These are phyloP conservation scores for Nakazawaea ishiwadae DNA, from an alignment of 805 yeast species.

Conservation along the genomic window DNA sequence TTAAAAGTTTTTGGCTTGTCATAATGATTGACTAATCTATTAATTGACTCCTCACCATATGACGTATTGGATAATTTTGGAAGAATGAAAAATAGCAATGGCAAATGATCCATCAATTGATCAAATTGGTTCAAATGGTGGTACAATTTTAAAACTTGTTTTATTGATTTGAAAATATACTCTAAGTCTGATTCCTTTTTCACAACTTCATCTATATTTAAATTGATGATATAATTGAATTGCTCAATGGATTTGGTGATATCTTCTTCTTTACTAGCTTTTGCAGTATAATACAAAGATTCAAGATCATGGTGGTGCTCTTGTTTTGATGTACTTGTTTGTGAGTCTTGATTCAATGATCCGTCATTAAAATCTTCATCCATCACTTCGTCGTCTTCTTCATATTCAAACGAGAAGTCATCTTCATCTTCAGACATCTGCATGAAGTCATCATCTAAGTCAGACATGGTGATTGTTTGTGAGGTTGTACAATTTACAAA, in stretches of 20 bases:
- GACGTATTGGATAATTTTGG: slow-evolving; percentile 14
- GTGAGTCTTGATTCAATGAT: slow-evolving; percentile 4
- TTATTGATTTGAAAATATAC: slow-evolving; percentile 28
- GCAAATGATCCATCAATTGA: slow-evolving; percentile 14
- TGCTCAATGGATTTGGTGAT: slow-evolving; percentile 19
- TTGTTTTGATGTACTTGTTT: not conserved
- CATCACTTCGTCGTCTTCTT: slow-evolving; percentile 16
- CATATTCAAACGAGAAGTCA: slow-evolving; percentile 26
- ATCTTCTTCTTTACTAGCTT: slow-evolving; percentile 27
- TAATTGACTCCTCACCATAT: slow-evolving; percentile 26
- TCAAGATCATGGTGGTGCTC: slow-evolving; percentile 17
- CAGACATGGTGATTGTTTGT: slow-evolving; percentile 23
- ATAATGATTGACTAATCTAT: slow-evolving; percentile 24
- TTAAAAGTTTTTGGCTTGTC: slow-evolving; percentile 18
- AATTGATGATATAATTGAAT: slow-evolving; percentile 19
- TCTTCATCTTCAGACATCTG: slow-evolving; percentile 33
- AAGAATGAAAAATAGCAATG: slow-evolving; percentile 17
- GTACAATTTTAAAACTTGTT: slow-evolving; percentile 27
- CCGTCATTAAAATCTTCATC: slow-evolving; percentile 13
- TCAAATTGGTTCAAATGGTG: slow-evolving; percentile 16
- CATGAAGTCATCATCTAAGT: slow-evolving; percentile 26
- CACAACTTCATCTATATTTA: not conserved
- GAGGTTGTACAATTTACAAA: no score
- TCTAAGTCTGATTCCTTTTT: slow-evolving; percentile 9
- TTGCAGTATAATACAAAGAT: slow-evolving; percentile 26